phyloP scores from a whole-genome alignment of 257 asterid species.

The Capsicum pubescens region DNA sequence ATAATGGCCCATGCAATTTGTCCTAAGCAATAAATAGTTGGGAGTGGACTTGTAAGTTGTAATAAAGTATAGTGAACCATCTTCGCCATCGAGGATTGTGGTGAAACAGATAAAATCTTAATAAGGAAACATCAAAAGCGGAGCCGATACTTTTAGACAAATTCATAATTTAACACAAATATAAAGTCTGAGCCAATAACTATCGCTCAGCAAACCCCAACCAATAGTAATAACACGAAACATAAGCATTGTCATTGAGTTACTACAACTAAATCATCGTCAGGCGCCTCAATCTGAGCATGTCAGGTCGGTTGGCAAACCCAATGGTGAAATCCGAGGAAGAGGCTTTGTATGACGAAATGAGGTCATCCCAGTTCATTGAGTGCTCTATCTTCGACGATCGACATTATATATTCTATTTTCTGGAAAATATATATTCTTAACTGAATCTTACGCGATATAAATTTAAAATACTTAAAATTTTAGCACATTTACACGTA shows the following conservation, averaged over 20 bases:
- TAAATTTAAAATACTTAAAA: not conserved
- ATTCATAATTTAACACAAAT: no score
- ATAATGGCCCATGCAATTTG: constrained; percentile 2
- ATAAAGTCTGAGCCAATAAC: no score
- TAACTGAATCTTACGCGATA: not conserved
- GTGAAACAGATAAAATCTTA: not conserved
- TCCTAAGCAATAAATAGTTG: not conserved
- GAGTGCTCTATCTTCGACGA: not conserved
- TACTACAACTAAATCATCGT: not conserved
- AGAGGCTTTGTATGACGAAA: not conserved
- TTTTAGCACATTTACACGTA: no score
- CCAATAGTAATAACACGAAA: not conserved
- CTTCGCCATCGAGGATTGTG: no score
- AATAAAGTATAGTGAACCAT: not conserved
- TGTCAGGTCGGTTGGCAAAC: not conserved
- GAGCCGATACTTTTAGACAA: no score
- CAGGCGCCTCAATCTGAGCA: not conserved
- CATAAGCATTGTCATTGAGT: no score
- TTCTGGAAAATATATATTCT: accelerated
- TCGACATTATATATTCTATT: not conserved
- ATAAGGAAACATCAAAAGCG: no score
- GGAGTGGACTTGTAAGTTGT: not conserved
- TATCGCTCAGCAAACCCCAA: not conserved
- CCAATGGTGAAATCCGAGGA: not conserved
- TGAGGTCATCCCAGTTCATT: not conserved